Evolutionary conservation across 768 basidiomycete genomes (phyloP), one percentile per base, ranked within the genome.

Genomic region (Tylopilus cervinicoccineus): DNA sequence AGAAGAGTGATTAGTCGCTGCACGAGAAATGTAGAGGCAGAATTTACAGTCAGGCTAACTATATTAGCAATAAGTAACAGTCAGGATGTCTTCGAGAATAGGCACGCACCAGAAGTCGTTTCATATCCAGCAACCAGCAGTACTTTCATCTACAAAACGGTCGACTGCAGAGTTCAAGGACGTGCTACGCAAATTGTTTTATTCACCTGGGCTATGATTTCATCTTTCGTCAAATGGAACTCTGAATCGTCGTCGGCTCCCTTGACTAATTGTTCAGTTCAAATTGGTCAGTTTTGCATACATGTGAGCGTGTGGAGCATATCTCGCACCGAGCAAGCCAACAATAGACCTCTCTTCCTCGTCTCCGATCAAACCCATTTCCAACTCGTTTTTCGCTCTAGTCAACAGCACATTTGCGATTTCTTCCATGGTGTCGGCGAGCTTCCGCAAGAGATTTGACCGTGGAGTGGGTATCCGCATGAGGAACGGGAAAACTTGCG

Each of bases 391-490:
- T 40, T 66, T 56, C 10, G 64, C 70, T 31, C 66, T 61, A n/a
- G 65, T 60, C 9, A 79, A 50, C 5, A 79, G 50, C 13, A 64
- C 65, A 26, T 69, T 62, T 0, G 74, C 73, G 19, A 78, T 75
- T 1, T 61, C 61, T 1, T 59, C 59, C 67, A 76, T 67, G 1
- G 72, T 66, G 14, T n/a, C 10, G 7, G 58, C 62, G 14, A 78
- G 51, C n/a, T 65, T 62, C n/a, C 43, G 47, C 13, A 71, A 29
- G 16, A 70, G 56, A 31, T 47, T 55, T 19, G 58, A 65, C n/a
- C 68, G 62, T 27, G 60, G 37, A 1, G 71, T 76, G 0, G 76
- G 76, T 0, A 76, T 19, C 1, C 55, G 53, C 2, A 58, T 38
- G 4, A 78, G 60, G 4, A 64, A 24, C 0, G 76, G 77, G 22